Conservation (phyloP, 176 grass and related monocot species). For the Neostapfia colusana region DNA sequence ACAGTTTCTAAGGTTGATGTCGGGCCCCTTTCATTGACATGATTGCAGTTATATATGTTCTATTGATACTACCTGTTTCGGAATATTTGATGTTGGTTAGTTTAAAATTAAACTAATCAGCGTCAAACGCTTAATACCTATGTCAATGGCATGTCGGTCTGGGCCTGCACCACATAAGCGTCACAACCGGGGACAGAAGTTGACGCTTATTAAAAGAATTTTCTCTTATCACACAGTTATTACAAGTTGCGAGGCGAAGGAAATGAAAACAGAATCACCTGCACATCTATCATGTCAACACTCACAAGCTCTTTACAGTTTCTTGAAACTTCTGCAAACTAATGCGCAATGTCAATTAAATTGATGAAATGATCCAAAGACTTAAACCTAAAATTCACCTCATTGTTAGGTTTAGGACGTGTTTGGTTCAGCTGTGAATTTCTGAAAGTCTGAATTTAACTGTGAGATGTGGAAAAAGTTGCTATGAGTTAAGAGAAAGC, state of each 20-base stretch:
- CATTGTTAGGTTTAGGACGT: constrained; percentile 13
- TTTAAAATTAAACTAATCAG: too few species aligned
- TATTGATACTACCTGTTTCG: too few species aligned
- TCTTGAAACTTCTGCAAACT: constrained; percentile 37
- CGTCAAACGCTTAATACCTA: background rate
- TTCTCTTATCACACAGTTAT: background rate
- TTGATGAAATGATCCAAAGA: constrained; percentile 19
- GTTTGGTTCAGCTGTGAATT: too few species aligned
- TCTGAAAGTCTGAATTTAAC: too few species aligned
- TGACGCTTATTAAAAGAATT: background rate
- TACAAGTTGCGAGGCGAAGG: constrained; percentile 26
- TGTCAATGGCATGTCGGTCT: background rate
- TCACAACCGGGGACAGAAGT: background rate
- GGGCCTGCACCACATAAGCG: background rate
- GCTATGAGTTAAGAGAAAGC: too few species aligned
- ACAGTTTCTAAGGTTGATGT: background rate
- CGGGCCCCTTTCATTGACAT: background rate
- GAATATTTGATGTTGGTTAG: too few species aligned
- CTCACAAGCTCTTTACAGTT: background rate
- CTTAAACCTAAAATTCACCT: constrained; percentile 44
- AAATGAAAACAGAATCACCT: background rate
- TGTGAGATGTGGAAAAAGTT: too few species aligned
- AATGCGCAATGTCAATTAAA: constrained; percentile 22
- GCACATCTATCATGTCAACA: background rate
- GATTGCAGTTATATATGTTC: background rate